A percentile compares a stretch with the other conserved stretches of the same genome.
These are phyloP conservation scores for Letharia lupina DNA, from an alignment of 495 filamentous ascomycete species.

Conservation along the genomic window DNA sequence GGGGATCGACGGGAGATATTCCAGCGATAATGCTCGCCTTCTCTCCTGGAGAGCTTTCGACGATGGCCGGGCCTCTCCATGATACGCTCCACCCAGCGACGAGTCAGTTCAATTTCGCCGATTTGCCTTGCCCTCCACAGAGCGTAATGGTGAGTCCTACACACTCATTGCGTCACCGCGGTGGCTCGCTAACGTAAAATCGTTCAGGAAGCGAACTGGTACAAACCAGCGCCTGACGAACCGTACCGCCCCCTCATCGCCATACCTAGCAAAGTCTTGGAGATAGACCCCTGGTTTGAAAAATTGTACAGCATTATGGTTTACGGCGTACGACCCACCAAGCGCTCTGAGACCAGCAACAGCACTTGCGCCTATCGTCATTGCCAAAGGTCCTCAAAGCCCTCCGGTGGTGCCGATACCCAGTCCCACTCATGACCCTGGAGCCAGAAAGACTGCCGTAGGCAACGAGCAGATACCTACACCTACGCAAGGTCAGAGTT, in stretches of 20 bases:
- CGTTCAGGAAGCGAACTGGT: slow-evolving; percentile 9
- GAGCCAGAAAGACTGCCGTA: background rate
- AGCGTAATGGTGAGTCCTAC: slow-evolving; percentile 10
- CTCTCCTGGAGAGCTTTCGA: slow-evolving; percentile 16
- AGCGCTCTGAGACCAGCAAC: slow-evolving; percentile 2
- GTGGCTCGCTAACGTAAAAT: background rate
- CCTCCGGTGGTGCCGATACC: background rate
- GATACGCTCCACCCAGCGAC: background rate
- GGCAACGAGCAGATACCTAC: background rate
- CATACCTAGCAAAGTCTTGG: background rate
- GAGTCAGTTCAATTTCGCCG: slow-evolving; percentile 9
- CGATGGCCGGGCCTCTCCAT: slow-evolving; percentile 2
- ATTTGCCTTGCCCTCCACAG: slow-evolving; percentile 12
- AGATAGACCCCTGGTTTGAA: background rate
- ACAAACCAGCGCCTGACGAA: background rate
- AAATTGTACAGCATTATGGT: background rate
- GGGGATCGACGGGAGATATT: slow-evolving; percentile 1
- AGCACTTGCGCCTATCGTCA: background rate
- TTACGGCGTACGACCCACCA: slow-evolving; percentile 3
- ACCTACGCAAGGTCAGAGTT: background rate
- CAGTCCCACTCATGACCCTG: slow-evolving; percentile 4
- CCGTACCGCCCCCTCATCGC: slow-evolving; percentile 10
- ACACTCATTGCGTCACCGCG: background rate
- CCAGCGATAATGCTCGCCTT: slow-evolving; percentile 10
- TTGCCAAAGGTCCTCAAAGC: background rate